Evolutionary conservation across 1,139 yeast species (phyloP).

Genomic region (Candida sp.): DNA sequence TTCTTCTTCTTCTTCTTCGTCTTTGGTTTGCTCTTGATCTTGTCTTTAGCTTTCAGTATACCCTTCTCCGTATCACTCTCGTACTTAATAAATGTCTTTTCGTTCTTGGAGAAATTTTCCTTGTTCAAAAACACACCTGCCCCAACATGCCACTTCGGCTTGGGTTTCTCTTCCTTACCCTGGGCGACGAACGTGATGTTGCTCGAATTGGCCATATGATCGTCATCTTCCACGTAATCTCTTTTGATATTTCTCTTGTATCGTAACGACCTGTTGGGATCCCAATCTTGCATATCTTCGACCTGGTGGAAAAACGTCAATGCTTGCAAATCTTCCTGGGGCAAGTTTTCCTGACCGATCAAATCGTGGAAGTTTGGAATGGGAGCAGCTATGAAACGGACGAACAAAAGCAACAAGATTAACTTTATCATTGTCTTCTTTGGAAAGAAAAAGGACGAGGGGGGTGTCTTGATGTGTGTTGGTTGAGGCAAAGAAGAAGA

Average conservation of each 20-base stretch:
- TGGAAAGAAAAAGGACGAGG: neutral
- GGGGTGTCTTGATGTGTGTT: neutral
- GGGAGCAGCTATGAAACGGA: constrained; percentile 1
- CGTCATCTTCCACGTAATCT: neutral
- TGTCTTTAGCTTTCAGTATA: no score
- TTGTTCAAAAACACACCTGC: constrained; percentile 18
- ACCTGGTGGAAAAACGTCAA: constrained; percentile 11
- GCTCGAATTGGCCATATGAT: neutral
- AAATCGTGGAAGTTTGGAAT: neutral
- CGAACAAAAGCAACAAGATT: constrained; percentile 5
- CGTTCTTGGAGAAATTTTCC: constrained; percentile 6
- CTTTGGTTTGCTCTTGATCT: no score
- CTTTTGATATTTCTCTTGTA: constrained; percentile 5
- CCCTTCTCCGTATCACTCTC: neutral
- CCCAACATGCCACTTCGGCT: constrained; percentile 17
- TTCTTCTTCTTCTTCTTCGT: no score
- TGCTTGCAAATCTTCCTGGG: constrained; percentile 8
- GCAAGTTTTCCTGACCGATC: neutral
- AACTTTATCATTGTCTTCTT: constrained; percentile 2
- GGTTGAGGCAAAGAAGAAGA: neutral
- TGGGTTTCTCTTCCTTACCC: neutral
- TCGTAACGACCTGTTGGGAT: constrained; percentile 4
- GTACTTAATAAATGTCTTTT: neutral
- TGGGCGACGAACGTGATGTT: neutral
- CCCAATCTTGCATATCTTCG: constrained; percentile 10